Base-by-base conservation (phyloP, 225 moss, liverwort and hornwort species). In the Neckera pumila region DNA sequence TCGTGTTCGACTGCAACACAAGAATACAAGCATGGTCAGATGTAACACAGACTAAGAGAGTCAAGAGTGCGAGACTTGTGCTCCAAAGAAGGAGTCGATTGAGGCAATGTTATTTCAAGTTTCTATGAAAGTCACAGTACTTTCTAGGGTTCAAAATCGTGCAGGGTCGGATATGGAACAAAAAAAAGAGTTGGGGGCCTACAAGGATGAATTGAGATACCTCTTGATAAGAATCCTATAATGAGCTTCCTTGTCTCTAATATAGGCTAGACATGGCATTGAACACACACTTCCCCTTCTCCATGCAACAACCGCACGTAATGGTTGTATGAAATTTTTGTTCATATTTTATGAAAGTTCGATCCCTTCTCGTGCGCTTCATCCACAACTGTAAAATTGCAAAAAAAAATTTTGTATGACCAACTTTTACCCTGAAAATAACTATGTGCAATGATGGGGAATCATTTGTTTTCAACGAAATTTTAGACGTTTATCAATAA, bases 1-100 rank as follows among this genome's bases (percentile, higher is more conserved):
- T 92, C 60, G 97, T 98, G 85, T 97, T 98, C 25, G 98, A 98
- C 96, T 96, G 95, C 87, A 89, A 49, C 69, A 74, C 45, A 89
- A 67, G 17, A 87, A 76, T 36, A 59, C 10, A 81, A 64, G 36
- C 17, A 86, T 18, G 36, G 71, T 65, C 51, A 89, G 58, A 87
- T 45, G 10, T 23, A 69, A 70, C n/a, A 22, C 70, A 70, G 53
- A 60, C 36, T 60, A 74, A 58, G 23, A 67, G 23, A 43, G 72
- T 43, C 22, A 10, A 84, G 56, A 43, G 16, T 71, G 30, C 17
- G 42, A 72, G 43, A 72, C 25, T 58, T 72, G 25, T 84, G 33
- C 56, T 16, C 43, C 43, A 58, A 84, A 33, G 9, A 73, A 72
- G 36, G 27, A 75, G 71, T 31, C 22, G 33, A 57, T 42, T 15